Evolutionary conservation across 345 rosid genomes (phyloP), one percentile per base, ranked within the genome.

Genomic region (Carallia pectinifolia): DNA sequence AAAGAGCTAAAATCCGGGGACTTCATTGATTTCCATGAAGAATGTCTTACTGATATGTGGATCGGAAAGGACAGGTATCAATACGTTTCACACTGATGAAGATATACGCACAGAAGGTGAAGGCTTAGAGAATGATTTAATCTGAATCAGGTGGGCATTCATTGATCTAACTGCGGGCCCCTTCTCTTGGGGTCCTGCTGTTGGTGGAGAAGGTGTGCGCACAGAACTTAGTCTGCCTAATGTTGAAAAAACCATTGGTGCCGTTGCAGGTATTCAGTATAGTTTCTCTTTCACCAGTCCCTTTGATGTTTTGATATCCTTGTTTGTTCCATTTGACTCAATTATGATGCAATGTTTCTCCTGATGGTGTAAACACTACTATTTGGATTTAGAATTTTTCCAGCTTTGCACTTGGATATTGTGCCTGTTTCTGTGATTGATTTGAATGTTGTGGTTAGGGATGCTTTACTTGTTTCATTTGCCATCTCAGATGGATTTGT

Each of bases 181-280:
- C 77, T 95, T 95, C 77, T 81, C 98, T 13, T 95, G 97, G 99
- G 99, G 99, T 68, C 99, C 99, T 66, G 90, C 99, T 80, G 99
- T 95, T 70, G 99, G 99, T 76, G 99, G 99, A 74, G 98, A 95
- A 85, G 99, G 99, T 76, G 98, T 95, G 72, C 94, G 97, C 53
- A 95, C 98, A 4, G 88, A 88, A 66, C 76, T 76, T 72, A 90
- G 96, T 82, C 82, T 95, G 63, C 99, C 99, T 77, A 90, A 89
- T 84, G 98, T 95, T 79, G 86, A 84, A 53, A 89, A 90, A 83
- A 95, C 97, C 54, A 90, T 92, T 74, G 99, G 99, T 74, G 94
- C 97, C 33, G 96, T 95, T 79, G 86, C 90, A 89, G 99, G 98
- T 95, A 82, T 48, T 66, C 29, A 53, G 29, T 5, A 23, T 36